Conservation (phyloP, 371 early-diverging fungal species). For the Capniomyces stellatus region DNA sequence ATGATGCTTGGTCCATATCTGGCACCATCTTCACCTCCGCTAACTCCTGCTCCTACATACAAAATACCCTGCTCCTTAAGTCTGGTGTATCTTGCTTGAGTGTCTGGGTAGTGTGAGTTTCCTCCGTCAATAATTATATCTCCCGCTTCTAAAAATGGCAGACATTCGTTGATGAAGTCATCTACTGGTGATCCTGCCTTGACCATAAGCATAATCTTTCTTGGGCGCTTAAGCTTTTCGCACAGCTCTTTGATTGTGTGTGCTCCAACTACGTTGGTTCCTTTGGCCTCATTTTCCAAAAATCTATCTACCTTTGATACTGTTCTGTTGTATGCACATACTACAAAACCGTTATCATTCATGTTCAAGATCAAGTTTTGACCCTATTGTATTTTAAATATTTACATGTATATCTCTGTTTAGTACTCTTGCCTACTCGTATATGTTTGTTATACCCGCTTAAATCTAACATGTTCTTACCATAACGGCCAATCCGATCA, state of each 20-base stretch:
- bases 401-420: background rate
- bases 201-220: slow-evolving; percentile 94
- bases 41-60: slow-evolving; percentile 97
- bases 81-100: slow-evolving; percentile 75
- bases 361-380: slow-evolving; percentile 97
- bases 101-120: slow-evolving; percentile 97
- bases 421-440: background rate
- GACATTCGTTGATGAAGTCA: slow-evolving; percentile 75
- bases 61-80: slow-evolving; percentile 74
- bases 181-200: slow-evolving; percentile 96
- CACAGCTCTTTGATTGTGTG: slow-evolving; percentile 85
- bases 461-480: slow-evolving; percentile 28
- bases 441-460: background rate
- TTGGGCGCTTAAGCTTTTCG: slow-evolving; percentile 77
- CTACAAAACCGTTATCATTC: slow-evolving; percentile 86
- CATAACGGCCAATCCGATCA: slow-evolving; percentile 99
- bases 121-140: slow-evolving; percentile 99
- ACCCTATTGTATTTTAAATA: slow-evolving; percentile 39
- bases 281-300: slow-evolving; percentile 89
- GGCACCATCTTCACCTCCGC: slow-evolving; percentile 99
- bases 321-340: slow-evolving; percentile 96
- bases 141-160: slow-evolving; percentile 67
- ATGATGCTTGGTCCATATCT: slow-evolving; percentile 96
- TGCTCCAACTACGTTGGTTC: slow-evolving; percentile 85
- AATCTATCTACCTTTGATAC: slow-evolving; percentile 87